Percentiles rank a stretch among this genome's conserved stretches.
Conservation (phyloP, 2,329 filamentous ascomycete species). For the Ophiostoma angusticollis region DNA sequence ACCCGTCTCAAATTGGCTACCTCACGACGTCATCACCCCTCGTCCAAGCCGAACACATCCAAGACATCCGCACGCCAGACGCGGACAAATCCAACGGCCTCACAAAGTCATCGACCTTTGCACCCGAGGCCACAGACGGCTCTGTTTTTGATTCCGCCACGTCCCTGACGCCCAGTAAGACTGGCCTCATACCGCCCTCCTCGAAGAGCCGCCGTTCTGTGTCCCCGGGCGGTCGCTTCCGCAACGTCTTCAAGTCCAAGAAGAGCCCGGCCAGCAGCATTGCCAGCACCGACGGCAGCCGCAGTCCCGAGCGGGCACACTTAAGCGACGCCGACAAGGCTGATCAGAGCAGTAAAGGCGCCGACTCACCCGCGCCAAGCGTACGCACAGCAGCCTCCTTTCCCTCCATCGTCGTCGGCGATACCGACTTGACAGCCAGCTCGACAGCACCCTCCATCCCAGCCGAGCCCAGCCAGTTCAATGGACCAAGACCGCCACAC, state of each 20-base stretch:
- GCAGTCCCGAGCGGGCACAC: conserved; percentile 21
- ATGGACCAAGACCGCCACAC: no score
- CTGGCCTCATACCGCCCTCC: conserved; percentile 28
- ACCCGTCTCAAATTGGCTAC: conserved; percentile 54
- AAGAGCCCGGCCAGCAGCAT: conserved; percentile 27
- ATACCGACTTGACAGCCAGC: background rate
- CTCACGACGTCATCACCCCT: conserved; percentile 57
- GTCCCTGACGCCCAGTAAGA: conserved; percentile 22
- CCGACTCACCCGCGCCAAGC: background rate
- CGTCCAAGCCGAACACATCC: conserved; percentile 43
- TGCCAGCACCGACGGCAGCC: conserved; percentile 31
- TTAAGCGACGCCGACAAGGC: background rate
- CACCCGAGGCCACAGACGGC: conserved; percentile 21
- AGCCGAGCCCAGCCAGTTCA: no score
- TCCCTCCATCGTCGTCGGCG: conserved; percentile 8
- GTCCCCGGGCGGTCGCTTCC: conserved; percentile 60
- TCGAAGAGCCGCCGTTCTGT: conserved; percentile 42
- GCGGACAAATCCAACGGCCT: conserved; percentile 16
- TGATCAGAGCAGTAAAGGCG: conserved; percentile 8
- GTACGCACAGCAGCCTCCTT: conserved; percentile 3
- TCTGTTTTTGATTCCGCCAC: conserved; percentile 23
- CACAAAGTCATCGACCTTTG: conserved; percentile 27
- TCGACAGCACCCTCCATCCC: background rate
- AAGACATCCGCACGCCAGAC: conserved; percentile 29
- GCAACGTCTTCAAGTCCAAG: conserved; percentile 54